Base-by-base conservation (phyloP, 2,329 filamentous ascomycete genomes). In the Hirsutella thompsonii region DNA sequence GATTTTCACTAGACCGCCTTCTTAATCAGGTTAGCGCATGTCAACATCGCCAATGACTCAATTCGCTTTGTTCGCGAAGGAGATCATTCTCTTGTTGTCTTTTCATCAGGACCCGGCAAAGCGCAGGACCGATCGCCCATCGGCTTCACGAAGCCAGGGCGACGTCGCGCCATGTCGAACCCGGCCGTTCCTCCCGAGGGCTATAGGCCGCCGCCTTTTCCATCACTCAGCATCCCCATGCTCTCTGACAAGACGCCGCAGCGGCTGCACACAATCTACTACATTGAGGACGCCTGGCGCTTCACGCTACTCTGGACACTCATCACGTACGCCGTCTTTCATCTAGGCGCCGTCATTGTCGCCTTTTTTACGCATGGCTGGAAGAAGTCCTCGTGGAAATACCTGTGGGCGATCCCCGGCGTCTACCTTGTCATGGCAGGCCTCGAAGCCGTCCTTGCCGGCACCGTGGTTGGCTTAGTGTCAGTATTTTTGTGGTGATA, bases 261-360 rank as follows among this genome's bases (percentile, higher is more conserved):
- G 36, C 62, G 59, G 46, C 48, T 45, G 38, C 71, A 72, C 44
- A 73, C 76, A 30, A 78, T 94, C 50, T 90, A 85, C 66, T 72
- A 82, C 53, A 70, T 85, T 3, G 58, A 62, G 44, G 86, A 94
- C 55, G 84, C 93, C 42, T 90, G 86, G 81, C 81, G 82, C 48
- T 94, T 92, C 60, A 94, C 87, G 1, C 63, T 92, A 14, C 74
- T 81, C 55, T 95, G 88, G 88, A 94, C 87, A 0, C 62, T 93
- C 30, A 76, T 94, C 23, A 75, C 87, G 49, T 90, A 84, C 52
- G 78, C 74, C 28, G 69, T 77, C 18, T 83, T 89, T 46, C 86
- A 94, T 57, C 53, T 89, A 16, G 70, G 78, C 28, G 83, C 82
- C 2, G 79, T 82, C 0, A 64, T 70, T 11, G 83, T 86, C 55